phyloP scores from a whole-genome alignment of 352 stramenopile genomes.

The Detonula confervacea region DNA sequence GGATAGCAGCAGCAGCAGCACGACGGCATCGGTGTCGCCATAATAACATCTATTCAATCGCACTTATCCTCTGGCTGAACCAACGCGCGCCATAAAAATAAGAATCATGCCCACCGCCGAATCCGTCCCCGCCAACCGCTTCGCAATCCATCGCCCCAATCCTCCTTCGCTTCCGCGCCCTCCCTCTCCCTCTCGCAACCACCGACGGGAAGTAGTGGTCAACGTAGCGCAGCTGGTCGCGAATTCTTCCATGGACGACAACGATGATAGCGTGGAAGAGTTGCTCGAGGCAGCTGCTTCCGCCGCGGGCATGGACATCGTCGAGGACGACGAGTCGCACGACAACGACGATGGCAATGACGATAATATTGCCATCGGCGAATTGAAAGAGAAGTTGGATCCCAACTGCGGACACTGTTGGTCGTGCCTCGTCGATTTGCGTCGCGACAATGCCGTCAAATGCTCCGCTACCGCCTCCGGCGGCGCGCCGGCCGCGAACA shows the following conservation, averaged over 20 bases:
- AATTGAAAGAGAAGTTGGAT: slow-evolving; percentile 12
- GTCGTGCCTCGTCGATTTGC: slow-evolving; percentile 47
- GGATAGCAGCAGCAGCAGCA: too few species aligned
- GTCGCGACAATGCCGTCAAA: not conserved
- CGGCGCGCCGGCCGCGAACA: not conserved
- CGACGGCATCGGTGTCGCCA: too few species aligned
- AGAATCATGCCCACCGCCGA: slow-evolving; percentile 3
- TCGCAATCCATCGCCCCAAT: not conserved
- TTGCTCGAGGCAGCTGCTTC: not conserved
- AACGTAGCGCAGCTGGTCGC: not conserved
- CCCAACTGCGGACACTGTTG: slow-evolving; percentile 41
- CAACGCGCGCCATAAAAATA: not conserved
- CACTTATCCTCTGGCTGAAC: too few species aligned
- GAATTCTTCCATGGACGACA: slow-evolving; percentile 8
- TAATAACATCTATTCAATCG: too few species aligned
- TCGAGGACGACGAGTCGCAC: not conserved
- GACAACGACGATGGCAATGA: not conserved
- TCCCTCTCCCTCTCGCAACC: not conserved
- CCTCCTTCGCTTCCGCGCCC: not conserved
- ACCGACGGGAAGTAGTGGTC: too few species aligned
- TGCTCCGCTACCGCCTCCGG: not conserved
- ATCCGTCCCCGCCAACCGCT: not conserved
- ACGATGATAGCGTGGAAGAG: not conserved
- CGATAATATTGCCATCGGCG: not conserved
- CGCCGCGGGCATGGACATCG: not conserved